phyloP scores from a whole-genome alignment of 2,329 filamentous ascomycete genomes.

The Colletotrichum brevisporum region DNA sequence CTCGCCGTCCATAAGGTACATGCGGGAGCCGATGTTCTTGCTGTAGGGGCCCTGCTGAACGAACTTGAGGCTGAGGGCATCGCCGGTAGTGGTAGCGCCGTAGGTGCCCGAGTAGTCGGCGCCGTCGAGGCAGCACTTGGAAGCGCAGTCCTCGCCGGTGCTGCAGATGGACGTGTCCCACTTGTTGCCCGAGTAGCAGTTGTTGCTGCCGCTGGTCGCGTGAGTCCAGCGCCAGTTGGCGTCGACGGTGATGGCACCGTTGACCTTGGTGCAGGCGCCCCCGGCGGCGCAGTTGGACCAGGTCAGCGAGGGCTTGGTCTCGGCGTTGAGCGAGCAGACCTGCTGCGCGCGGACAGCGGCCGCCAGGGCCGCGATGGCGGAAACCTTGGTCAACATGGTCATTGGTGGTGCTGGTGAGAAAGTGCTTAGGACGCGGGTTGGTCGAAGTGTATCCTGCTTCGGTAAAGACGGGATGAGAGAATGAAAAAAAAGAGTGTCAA shows the following conservation, averaged over 20 bases:
- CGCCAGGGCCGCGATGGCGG: slow-evolving; percentile 55
- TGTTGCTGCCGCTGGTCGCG: slow-evolving; percentile 58
- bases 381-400: slow-evolving; percentile 46
- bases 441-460: neutral
- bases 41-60: slow-evolving; percentile 66
- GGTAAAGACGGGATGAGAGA: slow-evolving; percentile 19
- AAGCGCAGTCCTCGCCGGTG: slow-evolving; percentile 59
- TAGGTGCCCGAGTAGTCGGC: slow-evolving; percentile 67
- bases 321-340: slow-evolving; percentile 62
- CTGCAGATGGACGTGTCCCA: slow-evolving; percentile 60
- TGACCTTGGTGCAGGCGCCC: slow-evolving; percentile 64
- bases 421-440: neutral
- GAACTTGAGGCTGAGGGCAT: slow-evolving; percentile 68
- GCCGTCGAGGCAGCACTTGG: slow-evolving; percentile 67
- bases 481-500: slow-evolving; percentile 3
- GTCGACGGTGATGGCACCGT: slow-evolving; percentile 68
- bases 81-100: slow-evolving; percentile 66
- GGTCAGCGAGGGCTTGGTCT: slow-evolving; percentile 66
- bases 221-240: slow-evolving; percentile 76
- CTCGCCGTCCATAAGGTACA: slow-evolving; percentile 75
- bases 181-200: slow-evolving; percentile 70
- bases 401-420: neutral
- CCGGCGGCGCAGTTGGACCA: slow-evolving; percentile 67
- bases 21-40: slow-evolving; percentile 67
- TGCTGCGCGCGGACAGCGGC: slow-evolving; percentile 59